Conservation (phyloP, 257 asterid genomes). For the Ballota nigra region DNA sequence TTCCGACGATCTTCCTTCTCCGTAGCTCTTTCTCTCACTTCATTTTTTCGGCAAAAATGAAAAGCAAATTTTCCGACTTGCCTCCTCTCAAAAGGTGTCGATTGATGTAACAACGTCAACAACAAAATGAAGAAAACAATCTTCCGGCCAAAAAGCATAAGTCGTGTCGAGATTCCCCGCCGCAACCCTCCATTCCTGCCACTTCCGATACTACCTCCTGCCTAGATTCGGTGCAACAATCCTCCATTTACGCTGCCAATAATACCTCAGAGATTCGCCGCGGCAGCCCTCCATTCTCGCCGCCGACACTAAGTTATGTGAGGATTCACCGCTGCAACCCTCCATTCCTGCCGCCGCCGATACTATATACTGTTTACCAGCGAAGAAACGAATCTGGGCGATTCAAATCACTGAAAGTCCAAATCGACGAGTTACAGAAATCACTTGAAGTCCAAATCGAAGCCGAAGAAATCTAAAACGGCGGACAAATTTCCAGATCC, state of each 20-base stretch:
- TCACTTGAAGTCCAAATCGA: background rate
- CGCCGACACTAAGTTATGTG: too few species aligned
- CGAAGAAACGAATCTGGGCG: constrained; percentile 77
- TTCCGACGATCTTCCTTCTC: background rate
- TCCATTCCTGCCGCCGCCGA: constrained; percentile 16
- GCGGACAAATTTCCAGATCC: background rate
- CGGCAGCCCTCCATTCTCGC: background rate
- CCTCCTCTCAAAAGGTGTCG: constrained; percentile 82
- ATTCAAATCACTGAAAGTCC: constrained; percentile 24
- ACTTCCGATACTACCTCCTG: background rate
- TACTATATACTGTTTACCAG: constrained; percentile 58
- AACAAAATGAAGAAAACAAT: background rate
- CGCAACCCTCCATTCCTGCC: background rate
- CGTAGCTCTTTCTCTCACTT: background rate
- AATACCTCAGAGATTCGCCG: constrained; percentile 26
- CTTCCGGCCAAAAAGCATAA: constrained; percentile 85
- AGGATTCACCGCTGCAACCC: background rate
- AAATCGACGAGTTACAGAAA: background rate
- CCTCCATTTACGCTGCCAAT: too few species aligned
- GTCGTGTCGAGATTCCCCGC: constrained; percentile 32
- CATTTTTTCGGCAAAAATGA: constrained; percentile 30
- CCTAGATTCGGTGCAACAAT: constrained; percentile 30
- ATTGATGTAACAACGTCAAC: constrained; percentile 32
- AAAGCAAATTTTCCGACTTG: constrained; percentile 36
- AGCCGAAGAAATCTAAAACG: too few species aligned